phyloP scores from a whole-genome alignment of 495 filamentous ascomycete genomes.

The Trichocladium antarcticum region DNA sequence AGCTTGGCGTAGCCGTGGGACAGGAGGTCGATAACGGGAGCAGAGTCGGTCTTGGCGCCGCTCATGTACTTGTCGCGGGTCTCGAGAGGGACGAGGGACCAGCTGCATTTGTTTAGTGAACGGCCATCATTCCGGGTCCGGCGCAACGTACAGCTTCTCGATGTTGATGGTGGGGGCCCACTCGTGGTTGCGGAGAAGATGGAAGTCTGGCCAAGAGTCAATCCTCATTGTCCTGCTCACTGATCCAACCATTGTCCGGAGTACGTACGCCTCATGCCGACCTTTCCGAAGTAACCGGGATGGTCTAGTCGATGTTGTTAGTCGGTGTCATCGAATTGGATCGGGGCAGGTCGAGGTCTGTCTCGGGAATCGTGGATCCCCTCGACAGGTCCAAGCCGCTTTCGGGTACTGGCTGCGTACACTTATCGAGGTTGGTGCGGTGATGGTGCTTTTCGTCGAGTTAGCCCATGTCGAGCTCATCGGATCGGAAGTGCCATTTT shows the following conservation, averaged over 20 bases:
- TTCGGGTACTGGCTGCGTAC: slow-evolving; percentile 14
- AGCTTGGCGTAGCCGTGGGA: slow-evolving; percentile 30
- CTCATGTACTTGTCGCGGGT: slow-evolving; percentile 27
- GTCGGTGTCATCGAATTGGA: slow-evolving; percentile 1
- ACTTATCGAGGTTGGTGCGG: slow-evolving; percentile 30
- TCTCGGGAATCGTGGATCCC: neutral
- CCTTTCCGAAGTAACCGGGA: slow-evolving; percentile 32
- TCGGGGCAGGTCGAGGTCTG: slow-evolving; percentile 2
- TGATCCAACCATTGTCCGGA: neutral
- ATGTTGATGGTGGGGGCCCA: slow-evolving; percentile 31
- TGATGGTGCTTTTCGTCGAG: slow-evolving; percentile 28
- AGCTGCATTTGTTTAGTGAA: slow-evolving; percentile 7
- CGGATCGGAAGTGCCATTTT: slow-evolving; percentile 1
- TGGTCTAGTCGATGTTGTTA: slow-evolving; percentile 23
- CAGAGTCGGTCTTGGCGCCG: slow-evolving; percentile 25
- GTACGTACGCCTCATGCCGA: slow-evolving; percentile 27
- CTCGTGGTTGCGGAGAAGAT: slow-evolving; percentile 27
- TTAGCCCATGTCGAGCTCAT: slow-evolving; percentile 13
- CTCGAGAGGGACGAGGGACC: slow-evolving; percentile 28
- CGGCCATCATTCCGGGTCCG: neutral
- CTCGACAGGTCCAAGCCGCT: slow-evolving; percentile 3
- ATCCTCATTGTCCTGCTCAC: neutral
- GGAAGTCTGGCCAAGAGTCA: slow-evolving; percentile 18
- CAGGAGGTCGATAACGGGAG: slow-evolving; percentile 29
- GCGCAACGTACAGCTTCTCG: slow-evolving; percentile 25